A percentile compares a stretch with the other conserved stretches of the same genome.
phyloP scores from a whole-genome alignment of 352 stramenopile species.

The Phytophthora citricola region DNA sequence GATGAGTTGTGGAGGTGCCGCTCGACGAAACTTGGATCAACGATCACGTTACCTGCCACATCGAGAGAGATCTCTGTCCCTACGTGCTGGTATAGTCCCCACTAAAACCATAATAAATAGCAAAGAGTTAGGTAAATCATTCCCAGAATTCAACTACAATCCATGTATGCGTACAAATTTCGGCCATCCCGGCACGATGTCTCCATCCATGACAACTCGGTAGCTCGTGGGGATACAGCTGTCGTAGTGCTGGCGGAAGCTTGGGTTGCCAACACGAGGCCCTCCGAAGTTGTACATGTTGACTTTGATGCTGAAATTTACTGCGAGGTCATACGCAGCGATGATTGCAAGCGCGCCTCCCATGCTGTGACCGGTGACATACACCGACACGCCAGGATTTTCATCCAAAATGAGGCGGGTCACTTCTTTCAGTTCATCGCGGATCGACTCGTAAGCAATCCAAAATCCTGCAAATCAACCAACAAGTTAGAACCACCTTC shows the following conservation, averaged over 20 bases:
- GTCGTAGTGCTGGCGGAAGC: constrained; percentile 82
- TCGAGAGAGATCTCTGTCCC: constrained; percentile 78
- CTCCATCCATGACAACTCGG: constrained; percentile 82
- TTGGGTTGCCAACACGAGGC: constrained; percentile 86
- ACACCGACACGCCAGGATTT: constrained; percentile 88
- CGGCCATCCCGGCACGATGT: constrained; percentile 79
- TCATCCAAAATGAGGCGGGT: constrained; percentile 82
- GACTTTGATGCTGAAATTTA: constrained; percentile 88
- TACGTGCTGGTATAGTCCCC: constrained; percentile 80
- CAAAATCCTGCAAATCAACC: constrained; percentile 66
- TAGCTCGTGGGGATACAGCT: constrained; percentile 80
- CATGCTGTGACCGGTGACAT: constrained; percentile 93
- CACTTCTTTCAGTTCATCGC: constrained; percentile 79
- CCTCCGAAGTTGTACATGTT: constrained; percentile 93
- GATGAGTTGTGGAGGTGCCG: constrained; percentile 73
- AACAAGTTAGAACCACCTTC: constrained; percentile 11
- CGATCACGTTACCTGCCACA: constrained; percentile 76
- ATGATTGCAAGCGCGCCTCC: constrained; percentile 92
- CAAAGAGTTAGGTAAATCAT: constrained; percentile 8
- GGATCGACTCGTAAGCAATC: constrained; percentile 85
- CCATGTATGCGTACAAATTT: constrained; percentile 61
- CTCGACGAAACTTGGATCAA: constrained; percentile 86
- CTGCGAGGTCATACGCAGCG: constrained; percentile 83
- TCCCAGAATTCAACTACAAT: constrained; percentile 6
- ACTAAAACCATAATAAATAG: constrained; percentile 34